These are phyloP conservation scores for Gracilaria caudata DNA, from an alignment of 23 red algal species.

Conservation along the genomic window DNA sequence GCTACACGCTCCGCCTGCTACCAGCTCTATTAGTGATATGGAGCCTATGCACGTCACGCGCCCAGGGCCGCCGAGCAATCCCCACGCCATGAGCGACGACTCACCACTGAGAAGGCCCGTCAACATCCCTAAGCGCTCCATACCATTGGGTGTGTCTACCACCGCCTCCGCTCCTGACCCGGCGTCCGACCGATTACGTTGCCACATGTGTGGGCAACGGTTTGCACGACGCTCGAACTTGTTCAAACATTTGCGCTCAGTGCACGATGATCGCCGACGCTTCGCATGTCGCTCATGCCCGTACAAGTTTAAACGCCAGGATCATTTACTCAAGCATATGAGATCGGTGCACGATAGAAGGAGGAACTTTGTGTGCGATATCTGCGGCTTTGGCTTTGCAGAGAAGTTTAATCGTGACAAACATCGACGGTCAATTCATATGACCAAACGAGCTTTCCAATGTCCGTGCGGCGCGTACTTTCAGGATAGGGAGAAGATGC, in stretches of 20 bases:
- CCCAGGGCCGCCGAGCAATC: background rate
- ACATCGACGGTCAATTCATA: slow-evolving; percentile 49
- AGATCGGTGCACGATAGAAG: slow-evolving; percentile 33
- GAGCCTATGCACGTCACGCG: background rate
- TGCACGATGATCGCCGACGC: slow-evolving; percentile 44
- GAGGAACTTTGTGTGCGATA: slow-evolving; percentile 60
- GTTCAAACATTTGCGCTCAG: slow-evolving; percentile 57
- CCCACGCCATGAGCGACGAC: background rate
- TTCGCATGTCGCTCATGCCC: slow-evolving; percentile 44
- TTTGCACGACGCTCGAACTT: slow-evolving; percentile 66
- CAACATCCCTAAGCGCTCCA: background rate
- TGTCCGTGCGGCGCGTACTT: slow-evolving; percentile 70
- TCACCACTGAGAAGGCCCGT: slow-evolving; percentile 3
- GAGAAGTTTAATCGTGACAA: slow-evolving; percentile 76
- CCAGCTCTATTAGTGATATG: background rate
- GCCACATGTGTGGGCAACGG: slow-evolving; percentile 36
- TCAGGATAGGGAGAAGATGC: slow-evolving; percentile 63
- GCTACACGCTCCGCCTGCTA: background rate
- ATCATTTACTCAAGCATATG: slow-evolving; percentile 64
- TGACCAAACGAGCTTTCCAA: slow-evolving; percentile 49
- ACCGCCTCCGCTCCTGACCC: background rate
- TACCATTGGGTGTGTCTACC: background rate
- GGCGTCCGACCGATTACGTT: slow-evolving; percentile 30
- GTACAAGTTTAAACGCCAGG: slow-evolving; percentile 57
- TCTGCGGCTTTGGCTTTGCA: slow-evolving; percentile 65